A percentile compares a stretch with the other conserved stretches of the same genome.
phyloP scores from a whole-genome alignment of 177 flowering plant genomes.

The Vitis hybrid region DNA sequence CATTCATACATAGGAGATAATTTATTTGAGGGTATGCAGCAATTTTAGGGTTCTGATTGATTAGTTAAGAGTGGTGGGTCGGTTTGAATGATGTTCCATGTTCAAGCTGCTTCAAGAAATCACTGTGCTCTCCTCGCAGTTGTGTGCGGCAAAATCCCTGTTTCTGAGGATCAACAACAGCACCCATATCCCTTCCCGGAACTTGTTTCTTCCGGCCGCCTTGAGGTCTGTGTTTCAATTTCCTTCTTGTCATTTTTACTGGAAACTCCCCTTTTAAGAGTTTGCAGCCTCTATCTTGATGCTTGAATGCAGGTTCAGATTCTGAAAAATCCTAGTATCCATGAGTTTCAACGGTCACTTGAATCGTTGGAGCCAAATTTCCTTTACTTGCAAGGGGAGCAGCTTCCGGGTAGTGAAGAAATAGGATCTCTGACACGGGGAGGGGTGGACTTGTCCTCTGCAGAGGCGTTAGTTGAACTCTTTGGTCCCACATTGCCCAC shows the following conservation, averaged over 20 bases:
- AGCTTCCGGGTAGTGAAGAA: conserved; percentile 43
- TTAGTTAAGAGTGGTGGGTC: too few relatives aligned
- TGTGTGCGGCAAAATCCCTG: conserved; percentile 33
- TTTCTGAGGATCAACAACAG: conserved; percentile 17
- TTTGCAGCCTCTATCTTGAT: too few relatives aligned
- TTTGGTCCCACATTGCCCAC: conserved; percentile 71
- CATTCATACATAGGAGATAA: too few relatives aligned
- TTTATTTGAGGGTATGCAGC: too few relatives aligned
- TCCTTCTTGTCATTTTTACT: neutral
- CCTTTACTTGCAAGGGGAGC: conserved; percentile 82
- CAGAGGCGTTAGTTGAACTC: conserved; percentile 61
- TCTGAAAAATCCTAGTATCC: conserved; percentile 53
- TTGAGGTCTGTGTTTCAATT: conserved; percentile 55
- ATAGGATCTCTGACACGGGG: conserved; percentile 68
- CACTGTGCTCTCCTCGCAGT: conserved; percentile 73
- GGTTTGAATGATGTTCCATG: conserved; percentile 41
- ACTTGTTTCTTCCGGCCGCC: conserved; percentile 73
- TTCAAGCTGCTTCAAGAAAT: conserved; percentile 58
- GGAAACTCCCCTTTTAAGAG: neutral
- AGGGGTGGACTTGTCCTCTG: conserved; percentile 46
- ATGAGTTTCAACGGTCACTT: conserved; percentile 56
- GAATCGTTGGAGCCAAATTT: conserved; percentile 61
- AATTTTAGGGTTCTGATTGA: too few relatives aligned
- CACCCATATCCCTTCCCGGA: conserved; percentile 68
- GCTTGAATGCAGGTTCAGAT: conserved; percentile 59